Base-by-base conservation (phyloP, 176 grass and related monocot genomes). In the Rhipidocladum racemiflorum region DNA sequence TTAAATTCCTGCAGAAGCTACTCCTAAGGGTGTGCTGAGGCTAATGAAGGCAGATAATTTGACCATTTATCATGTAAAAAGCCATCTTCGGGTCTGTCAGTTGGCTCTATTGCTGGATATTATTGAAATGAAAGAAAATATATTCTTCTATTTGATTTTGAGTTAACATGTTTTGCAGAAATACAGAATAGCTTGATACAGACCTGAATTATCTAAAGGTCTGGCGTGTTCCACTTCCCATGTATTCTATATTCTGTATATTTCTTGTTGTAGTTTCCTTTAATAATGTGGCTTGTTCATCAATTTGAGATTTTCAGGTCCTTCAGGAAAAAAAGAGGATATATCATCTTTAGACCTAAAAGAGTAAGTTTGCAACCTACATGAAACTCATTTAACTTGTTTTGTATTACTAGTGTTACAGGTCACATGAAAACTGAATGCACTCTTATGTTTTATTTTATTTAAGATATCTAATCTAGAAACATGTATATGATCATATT, bases 1-100 rank as follows among this genome's bases (percentile, higher is more conserved):
- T 72, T 84, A 75, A 44, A 81, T 55, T 73, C 43, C 60, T 72
- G 45, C 87, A 99, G 97, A 91, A 93, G 97, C 97, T 83, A 99
- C 97, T 63, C 97, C 97, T 38, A 99, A 99, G 83, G 97, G 93
- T 36, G 93, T 99, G n/a, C 68, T 93, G 74, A 99, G 96, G 79
- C 86, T 99, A 79, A 99, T 99, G 97, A 99, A 99, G 83, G 85
- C 94, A 71, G 91, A 99, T 70, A 83, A 94, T 93, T 91, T 99
- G 83, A 99, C 97, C 71, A 99, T 99, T 73, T 99, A 99, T 92
- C 97, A 99, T 89, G 93, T 99, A 56, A 99, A 99, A 94, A 99
- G 97, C 82, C 97, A 99, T 65, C 89, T 99, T 50, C 97, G 96
- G 93, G 97, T 99, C 15, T 32, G 55, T 35, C 61, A 30, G 13